Evolutionary conservation across 129 eudicot species (phyloP).

Genomic region (Heracleum sosnowskyi): DNA sequence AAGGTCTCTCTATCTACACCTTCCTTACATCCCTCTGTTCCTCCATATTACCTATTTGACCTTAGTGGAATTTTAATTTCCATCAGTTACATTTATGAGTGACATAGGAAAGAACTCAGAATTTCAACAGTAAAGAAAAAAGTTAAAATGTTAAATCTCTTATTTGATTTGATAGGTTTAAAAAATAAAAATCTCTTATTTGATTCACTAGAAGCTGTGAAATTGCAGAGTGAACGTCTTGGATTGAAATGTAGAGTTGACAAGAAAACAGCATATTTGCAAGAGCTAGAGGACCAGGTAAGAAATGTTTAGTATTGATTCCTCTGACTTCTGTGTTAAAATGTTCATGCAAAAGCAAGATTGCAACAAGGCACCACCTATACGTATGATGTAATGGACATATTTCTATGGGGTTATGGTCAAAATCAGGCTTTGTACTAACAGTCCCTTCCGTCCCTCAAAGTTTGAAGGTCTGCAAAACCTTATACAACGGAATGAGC

Average conservation of each 20-base stretch:
- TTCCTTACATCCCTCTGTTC: not conserved
- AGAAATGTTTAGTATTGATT: conserved; percentile 2
- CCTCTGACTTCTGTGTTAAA: not conserved
- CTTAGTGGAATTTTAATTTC: not conserved
- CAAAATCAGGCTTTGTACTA: conserved; percentile 6
- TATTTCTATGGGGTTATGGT: not conserved
- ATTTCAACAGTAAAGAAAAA: not conserved
- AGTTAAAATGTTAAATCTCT: not conserved
- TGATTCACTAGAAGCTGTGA: not conserved
- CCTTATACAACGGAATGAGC: conserved; percentile 63
- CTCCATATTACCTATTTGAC: not conserved
- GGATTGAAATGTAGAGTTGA: conserved; percentile 49
- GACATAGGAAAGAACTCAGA: not conserved
- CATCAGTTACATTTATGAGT: not conserved
- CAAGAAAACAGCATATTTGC: conserved; percentile 66
- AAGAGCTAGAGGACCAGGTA: conserved; percentile 87
- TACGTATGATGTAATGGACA: not conserved
- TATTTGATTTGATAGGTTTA: no score
- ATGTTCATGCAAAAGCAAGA: not conserved
- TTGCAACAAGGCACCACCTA: not conserved
- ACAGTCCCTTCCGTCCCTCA: not conserved
- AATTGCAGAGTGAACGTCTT: conserved; percentile 49
- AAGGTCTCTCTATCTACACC: conserved; percentile 39
- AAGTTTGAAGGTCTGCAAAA: conserved; percentile 67
- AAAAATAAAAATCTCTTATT: no score